Percentiles rank a stretch among this genome's conserved stretches.
phyloP scores from a whole-genome alignment of 768 basidiomycete genomes.

The Myochromella boudieri region DNA sequence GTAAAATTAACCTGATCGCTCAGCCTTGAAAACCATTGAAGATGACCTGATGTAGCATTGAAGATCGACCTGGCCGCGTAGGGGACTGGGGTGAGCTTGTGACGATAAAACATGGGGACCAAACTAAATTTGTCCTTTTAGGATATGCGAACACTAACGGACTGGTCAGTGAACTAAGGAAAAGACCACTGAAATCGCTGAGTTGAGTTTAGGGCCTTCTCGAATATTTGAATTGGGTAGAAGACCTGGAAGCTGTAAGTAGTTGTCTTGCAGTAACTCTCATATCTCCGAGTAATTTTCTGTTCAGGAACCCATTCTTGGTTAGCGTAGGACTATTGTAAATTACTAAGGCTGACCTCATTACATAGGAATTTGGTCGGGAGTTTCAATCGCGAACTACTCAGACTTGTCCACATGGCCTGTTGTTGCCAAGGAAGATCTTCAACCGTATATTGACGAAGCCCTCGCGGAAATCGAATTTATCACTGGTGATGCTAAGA shows the following conservation, averaged over 20 bases:
- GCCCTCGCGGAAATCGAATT: slow-evolving; percentile 9
- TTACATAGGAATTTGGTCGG: slow-evolving; percentile 24
- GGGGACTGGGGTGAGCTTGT: slow-evolving; percentile 40
- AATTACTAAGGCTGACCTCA: background rate
- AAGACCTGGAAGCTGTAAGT: slow-evolving; percentile 35
- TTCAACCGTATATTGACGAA: slow-evolving; percentile 23
- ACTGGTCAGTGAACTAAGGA: slow-evolving; percentile 31
- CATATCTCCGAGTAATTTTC: background rate
- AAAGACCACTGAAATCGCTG: background rate
- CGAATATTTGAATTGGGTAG: slow-evolving; percentile 42
- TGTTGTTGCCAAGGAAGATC: slow-evolving; percentile 30
- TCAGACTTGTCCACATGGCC: slow-evolving; percentile 36
- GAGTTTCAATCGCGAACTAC: slow-evolving; percentile 31
- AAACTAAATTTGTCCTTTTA: slow-evolving; percentile 17
- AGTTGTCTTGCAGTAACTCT: background rate
- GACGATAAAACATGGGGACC: background rate
- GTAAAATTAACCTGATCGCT: no score
- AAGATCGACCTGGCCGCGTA: slow-evolving; percentile 29
- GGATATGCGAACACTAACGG: slow-evolving; percentile 59
- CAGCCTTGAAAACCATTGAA: no score
- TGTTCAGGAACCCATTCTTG: slow-evolving; percentile 30
- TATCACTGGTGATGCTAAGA: slow-evolving; percentile 4
- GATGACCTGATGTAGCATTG: slow-evolving; percentile 30
- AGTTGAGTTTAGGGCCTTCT: slow-evolving; percentile 28
- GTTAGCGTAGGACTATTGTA: slow-evolving; percentile 9